Evolutionary conservation across 345 rosid species (phyloP).

Genomic region (Gossypium rotundifolium): DNA sequence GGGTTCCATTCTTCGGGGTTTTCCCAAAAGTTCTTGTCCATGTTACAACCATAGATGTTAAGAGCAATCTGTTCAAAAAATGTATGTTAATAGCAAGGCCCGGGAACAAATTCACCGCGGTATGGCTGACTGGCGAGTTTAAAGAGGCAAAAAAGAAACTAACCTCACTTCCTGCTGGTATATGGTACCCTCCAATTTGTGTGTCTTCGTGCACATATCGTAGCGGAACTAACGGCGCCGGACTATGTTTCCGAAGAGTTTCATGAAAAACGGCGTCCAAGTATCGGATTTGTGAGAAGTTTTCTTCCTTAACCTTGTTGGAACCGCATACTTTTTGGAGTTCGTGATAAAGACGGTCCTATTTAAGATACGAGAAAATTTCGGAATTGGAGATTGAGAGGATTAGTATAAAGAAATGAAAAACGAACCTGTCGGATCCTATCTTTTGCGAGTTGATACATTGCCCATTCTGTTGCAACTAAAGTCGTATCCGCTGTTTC

Average conservation of each 20-base stretch:
- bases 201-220: constrained; percentile 75
- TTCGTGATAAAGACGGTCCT: not conserved
- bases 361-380: not conserved
- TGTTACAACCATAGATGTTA: constrained; percentile 84
- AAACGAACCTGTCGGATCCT: constrained; percentile 43
- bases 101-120: no score
- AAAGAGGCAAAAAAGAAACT: not conserved
- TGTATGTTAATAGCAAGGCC: no score
- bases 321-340: constrained; percentile 38
- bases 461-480: constrained; percentile 87
- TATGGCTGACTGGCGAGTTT: no score
- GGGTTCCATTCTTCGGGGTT: constrained; percentile 69
- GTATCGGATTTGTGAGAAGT: constrained; percentile 50
- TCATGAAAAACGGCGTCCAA: constrained; percentile 70
- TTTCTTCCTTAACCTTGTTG: constrained; percentile 58
- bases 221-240: constrained; percentile 64
- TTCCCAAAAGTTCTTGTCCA: constrained; percentile 69
- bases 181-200: constrained; percentile 58
- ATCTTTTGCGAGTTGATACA: constrained; percentile 76
- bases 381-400: not conserved
- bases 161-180: constrained; percentile 82
- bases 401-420: not conserved
- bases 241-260: constrained; percentile 76
- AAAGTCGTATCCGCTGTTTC: constrained; percentile 73
- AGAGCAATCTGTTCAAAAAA: constrained; percentile 58